Conservation (phyloP, 2,329 filamentous ascomycete genomes). For the Harringtonia lauricola region DNA sequence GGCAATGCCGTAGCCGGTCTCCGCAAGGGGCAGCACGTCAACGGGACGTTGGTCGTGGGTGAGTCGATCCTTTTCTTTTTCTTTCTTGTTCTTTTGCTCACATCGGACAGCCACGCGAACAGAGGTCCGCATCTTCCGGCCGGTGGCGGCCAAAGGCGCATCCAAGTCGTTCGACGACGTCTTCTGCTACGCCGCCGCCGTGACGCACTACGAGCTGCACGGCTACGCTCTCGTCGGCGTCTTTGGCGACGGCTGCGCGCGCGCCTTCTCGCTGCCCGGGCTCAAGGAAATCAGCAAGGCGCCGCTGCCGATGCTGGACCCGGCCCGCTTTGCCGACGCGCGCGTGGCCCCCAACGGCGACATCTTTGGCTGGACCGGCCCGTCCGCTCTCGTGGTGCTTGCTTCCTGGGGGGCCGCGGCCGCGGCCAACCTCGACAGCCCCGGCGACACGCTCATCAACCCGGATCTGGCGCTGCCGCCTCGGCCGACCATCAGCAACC, state of each 20-base stretch:
- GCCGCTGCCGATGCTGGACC: constrained; percentile 60
- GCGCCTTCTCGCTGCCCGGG: constrained; percentile 77
- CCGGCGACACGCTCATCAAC: constrained; percentile 69
- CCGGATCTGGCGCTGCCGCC: constrained; percentile 61
- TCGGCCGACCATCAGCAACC: constrained; percentile 83
- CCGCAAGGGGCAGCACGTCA: constrained; percentile 60
- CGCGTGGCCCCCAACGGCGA: constrained; percentile 69
- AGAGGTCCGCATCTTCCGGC: constrained; percentile 80
- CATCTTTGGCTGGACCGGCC: constrained; percentile 78
- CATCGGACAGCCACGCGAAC: constrained; percentile 47
- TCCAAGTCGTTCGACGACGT: constrained; percentile 79
- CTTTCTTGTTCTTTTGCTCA: neutral
- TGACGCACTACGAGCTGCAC: constrained; percentile 63
- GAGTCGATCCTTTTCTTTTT: constrained; percentile 16
- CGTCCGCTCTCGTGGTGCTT: constrained; percentile 74
- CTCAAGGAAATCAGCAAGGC: constrained; percentile 72
- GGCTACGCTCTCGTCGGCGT: constrained; percentile 73
- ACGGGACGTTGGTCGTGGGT: constrained; percentile 72
- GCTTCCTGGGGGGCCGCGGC: constrained; percentile 69
- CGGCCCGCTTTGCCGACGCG: constrained; percentile 57
- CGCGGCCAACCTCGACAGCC: constrained; percentile 47
- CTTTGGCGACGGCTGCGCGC: constrained; percentile 70
- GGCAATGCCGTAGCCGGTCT: constrained; percentile 66
- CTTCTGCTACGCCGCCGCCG: constrained; percentile 69
- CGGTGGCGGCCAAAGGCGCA: constrained; percentile 76